These are phyloP conservation scores for Fusarium gaditjirri DNA, from an alignment of 2,329 filamentous ascomycete genomes.

Conservation along the genomic window DNA sequence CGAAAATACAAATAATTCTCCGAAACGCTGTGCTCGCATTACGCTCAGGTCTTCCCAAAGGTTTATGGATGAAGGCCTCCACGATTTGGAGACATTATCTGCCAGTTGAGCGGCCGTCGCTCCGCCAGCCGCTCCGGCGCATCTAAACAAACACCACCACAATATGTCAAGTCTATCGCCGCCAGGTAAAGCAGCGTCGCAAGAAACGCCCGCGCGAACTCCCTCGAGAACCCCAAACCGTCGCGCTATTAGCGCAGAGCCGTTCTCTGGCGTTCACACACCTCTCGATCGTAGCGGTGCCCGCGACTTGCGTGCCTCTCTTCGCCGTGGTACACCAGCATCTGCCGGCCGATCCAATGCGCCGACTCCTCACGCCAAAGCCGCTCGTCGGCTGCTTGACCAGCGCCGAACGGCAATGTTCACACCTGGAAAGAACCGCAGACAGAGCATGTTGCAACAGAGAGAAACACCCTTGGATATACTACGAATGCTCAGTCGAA, in stretches of 20 bases:
- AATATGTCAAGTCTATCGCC: conserved; percentile 31
- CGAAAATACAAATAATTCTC: neutral
- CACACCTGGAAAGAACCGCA: conserved; percentile 67
- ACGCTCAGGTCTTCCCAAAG: neutral
- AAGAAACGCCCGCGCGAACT: conserved; percentile 26
- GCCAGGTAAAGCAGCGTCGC: conserved; percentile 21
- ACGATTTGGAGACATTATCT: neutral
- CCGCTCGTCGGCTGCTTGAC: conserved; percentile 68
- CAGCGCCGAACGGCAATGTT: conserved; percentile 68
- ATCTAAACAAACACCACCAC: conserved; percentile 20
- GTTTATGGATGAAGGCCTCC: neutral
- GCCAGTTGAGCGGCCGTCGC: neutral
- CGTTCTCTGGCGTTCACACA: conserved; percentile 56
- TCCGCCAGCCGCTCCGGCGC: neutral
- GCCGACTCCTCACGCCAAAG: conserved; percentile 70
- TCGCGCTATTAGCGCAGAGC: conserved; percentile 48
- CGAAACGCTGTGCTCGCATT: neutral
- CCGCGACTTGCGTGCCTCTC: conserved; percentile 53
- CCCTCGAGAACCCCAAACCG: conserved; percentile 46
- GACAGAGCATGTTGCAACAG: conserved; percentile 66
- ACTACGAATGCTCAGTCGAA: conserved; percentile 64
- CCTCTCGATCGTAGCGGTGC: conserved; percentile 53
- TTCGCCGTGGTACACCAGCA: conserved; percentile 56
- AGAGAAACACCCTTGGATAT: conserved; percentile 66
- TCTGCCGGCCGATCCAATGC: conserved; percentile 58